A percentile compares a stretch with the other conserved stretches of the same genome.
Conservation (phyloP, 2,329 filamentous ascomycete species). For the Cladosporium colombiae region DNA sequence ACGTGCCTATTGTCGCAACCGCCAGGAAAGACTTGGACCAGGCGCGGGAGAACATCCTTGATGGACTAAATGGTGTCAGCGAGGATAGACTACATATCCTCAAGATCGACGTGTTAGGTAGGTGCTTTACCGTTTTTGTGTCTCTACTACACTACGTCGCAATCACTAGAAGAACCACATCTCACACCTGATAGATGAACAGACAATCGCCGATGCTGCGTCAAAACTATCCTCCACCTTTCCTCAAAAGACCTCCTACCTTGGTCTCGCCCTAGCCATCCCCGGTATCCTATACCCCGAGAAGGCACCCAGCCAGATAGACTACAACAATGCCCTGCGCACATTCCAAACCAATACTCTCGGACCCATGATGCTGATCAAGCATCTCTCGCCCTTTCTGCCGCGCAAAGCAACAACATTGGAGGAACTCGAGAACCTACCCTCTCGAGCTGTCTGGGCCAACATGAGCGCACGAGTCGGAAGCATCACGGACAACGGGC, state of each 20-base stretch:
- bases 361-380: conserved; percentile 73
- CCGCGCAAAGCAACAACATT: conserved; percentile 58
- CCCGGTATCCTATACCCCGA: conserved; percentile 74
- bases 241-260: conserved; percentile 51
- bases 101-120: conserved; percentile 59
- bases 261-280: conserved; percentile 69
- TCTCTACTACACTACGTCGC: neutral
- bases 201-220: conserved; percentile 59
- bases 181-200: conserved; percentile 54
- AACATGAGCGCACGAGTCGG: conserved; percentile 78
- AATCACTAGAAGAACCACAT: neutral
- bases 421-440: conserved; percentile 32
- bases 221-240: conserved; percentile 40
- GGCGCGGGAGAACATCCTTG: conserved; percentile 52
- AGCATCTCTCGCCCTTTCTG: conserved; percentile 71
- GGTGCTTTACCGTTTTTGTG: conserved; percentile 21
- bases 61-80: conserved; percentile 49
- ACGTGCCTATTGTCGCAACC: conserved; percentile 61
- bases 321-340: conserved; percentile 60
- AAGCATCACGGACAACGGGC: conserved; percentile 68
- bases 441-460: conserved; percentile 64
- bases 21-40: conserved; percentile 55
- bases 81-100: conserved; percentile 54
- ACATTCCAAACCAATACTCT: conserved; percentile 75
- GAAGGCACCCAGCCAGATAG: conserved; percentile 66